Base-by-base conservation (phyloP, 2,329 filamentous ascomycete genomes). In the Fusarium solani-melongenae region DNA sequence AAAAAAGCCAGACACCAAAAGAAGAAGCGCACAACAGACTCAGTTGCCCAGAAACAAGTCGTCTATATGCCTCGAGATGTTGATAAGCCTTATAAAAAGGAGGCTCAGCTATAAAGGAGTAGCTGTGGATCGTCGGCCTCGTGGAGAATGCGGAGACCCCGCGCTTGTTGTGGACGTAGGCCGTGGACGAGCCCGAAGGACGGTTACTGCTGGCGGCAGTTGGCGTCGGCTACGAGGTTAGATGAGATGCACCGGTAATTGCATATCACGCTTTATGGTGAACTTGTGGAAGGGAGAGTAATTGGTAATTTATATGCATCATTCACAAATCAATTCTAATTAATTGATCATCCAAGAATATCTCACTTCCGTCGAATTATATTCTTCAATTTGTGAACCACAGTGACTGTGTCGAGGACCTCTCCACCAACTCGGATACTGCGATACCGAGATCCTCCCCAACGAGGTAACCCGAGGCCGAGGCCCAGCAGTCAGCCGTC, bases 131-230 rank as follows among this genome's bases (percentile, higher is more conserved):
- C 46, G 46, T 65, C 68, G 71, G 57, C 33, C 66, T 22, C 71
- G 44, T 70, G 69, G 69, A 67, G 27, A 73, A 55, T 74, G 72
- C 72, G 72, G 72, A 74, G 72, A 74, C 72, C 72, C 72, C 72
- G 69, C 72, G 62, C 36, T 41, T 17, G 24, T n/a, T 27, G 29
- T 34, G 31, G 36, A n/a, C 29, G 29, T 20, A 27, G 64, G 49
- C 14, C 20, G 22, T 62, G 38, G 36, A 34, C 4, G 41, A 51
- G 24, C 46, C 46, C 46, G 46, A 51, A 51, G 46, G 46, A 31
- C 46, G 59, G 64, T 41, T 67, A 20, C 27, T n/a, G 36, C 29
- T 59, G 55, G 55, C 72, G 72, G 72, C 72, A 74, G 69, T 74
- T 74, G 72, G 34, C 9, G 46, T 74, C 72, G 72, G 71, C 64